Base-by-base conservation (phyloP, 2,329 filamentous ascomycete genomes). In the Beauveria sp. region DNA sequence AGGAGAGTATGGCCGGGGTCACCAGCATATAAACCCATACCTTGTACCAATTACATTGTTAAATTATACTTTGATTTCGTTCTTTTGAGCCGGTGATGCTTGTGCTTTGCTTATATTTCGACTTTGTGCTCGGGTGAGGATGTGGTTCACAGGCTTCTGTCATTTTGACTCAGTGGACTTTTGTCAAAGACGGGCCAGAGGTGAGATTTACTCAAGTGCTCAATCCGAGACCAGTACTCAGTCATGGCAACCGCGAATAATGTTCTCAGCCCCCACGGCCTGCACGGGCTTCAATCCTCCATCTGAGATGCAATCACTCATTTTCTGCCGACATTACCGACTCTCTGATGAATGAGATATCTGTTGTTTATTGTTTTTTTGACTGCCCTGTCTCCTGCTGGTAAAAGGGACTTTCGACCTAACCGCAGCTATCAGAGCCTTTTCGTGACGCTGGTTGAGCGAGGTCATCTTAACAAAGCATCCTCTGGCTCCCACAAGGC, bases 11-110 rank as follows among this genome's bases (percentile, higher is more conserved):
- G 57, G 20, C 20, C 1, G 16, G 7, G 22, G n/a, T 34, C 2
- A 9, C 12, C 20, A 43, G 57, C 57, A 53, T 40, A 8, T 26
- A 51, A 37, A 50, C 47, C 18, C 40, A 56, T 51, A 46, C 22
- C 18, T 56, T 61, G 59, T 61, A 61, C 51, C 46, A 55, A 56
- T 47, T 47, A 59, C 20, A 59, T 14, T 54, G 57, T 59, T 28
- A 47, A 28, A 40, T 59, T 59, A 46, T 18, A 24, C 24, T 46
- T 28, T 44, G n/a, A 18, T 16, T 3, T 8, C 34, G 7, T 18
- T 4, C 10, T 3, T 10, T 7, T 14, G 9, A 3, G 20, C 34
- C 3, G 20, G 12, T 20, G 20, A n/a, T 3, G 16, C 14, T 18
- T 24, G 8, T 28, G 22, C 16, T 50, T 30, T n/a, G 10, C 46